Percentiles rank a stretch among this genome's conserved stretches.
Conservation (phyloP, 2,329 filamentous ascomycete genomes). For the Eutypella sp. region DNA sequence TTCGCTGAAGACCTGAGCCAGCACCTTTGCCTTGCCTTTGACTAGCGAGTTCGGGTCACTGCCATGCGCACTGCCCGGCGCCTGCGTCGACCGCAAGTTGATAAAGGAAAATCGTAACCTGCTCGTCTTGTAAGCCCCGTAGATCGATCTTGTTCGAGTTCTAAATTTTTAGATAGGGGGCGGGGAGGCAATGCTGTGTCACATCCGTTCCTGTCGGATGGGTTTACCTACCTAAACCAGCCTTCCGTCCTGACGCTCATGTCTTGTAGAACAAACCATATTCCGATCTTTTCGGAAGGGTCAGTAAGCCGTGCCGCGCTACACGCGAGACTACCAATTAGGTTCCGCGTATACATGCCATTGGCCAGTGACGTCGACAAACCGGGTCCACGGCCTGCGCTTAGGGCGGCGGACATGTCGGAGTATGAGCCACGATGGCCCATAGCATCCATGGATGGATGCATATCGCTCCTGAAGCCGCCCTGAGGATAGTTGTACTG, state of each 20-base stretch:
- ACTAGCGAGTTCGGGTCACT: conserved; percentile 53
- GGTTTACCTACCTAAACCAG: conserved; percentile 68
- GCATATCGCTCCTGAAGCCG: conserved; percentile 22
- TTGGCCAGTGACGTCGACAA: conserved; percentile 48
- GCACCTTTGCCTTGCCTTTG: conserved; percentile 70
- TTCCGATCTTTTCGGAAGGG: conserved; percentile 72
- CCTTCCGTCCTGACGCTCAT: conserved; percentile 92
- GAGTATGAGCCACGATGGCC: conserved; percentile 29
- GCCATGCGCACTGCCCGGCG: conserved; percentile 28
- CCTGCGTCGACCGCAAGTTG: conserved; percentile 61
- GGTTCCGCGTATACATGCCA: conserved; percentile 89
- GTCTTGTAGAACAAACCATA: conserved; percentile 97
- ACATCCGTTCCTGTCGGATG: no score
- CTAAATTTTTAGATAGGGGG: neutral
- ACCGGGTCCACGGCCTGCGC: neutral
- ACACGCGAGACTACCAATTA: conserved; percentile 86
- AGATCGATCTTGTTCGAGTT: conserved; percentile 10
- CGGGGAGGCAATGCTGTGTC: no score
- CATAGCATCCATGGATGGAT: conserved; percentile 18
- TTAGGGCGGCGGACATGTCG: conserved; percentile 26
- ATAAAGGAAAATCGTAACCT: conserved; percentile 71
- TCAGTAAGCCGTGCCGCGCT: conserved; percentile 84
- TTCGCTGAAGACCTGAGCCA: conserved; percentile 82
- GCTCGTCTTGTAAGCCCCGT: no score
- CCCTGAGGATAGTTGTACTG: conserved; percentile 24